Evolutionary conservation across 345 rosid genomes (phyloP).

Genomic region (Populus tremula): DNA sequence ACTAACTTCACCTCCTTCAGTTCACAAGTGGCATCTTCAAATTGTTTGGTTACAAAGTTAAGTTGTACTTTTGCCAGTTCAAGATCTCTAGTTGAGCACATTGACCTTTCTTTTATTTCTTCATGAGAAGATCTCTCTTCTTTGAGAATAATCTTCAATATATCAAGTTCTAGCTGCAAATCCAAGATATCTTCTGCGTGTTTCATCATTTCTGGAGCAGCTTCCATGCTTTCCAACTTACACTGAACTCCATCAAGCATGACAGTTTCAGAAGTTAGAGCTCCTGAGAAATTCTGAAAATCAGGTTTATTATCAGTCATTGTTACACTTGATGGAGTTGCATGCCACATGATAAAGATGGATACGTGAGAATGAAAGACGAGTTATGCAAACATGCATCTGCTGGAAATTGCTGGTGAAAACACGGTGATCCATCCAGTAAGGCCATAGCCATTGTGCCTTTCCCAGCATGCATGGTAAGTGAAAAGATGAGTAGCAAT

Average conservation of each 20-base stretch:
- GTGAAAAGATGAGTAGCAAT: neutral
- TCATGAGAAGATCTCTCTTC: constrained; percentile 64
- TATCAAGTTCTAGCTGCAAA: constrained; percentile 85
- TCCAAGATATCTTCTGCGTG: constrained; percentile 61
- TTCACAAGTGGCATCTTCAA: constrained; percentile 45
- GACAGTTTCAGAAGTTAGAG: constrained; percentile 2
- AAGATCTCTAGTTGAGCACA: constrained; percentile 51
- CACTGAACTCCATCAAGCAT: constrained; percentile 16
- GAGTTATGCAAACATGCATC: neutral
- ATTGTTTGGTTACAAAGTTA: constrained; percentile 39
- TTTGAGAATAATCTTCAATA: constrained; percentile 65
- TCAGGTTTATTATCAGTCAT: constrained; percentile 1
- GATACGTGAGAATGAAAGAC: neutral
- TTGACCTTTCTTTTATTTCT: constrained; percentile 46
- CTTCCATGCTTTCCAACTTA: constrained; percentile 25
- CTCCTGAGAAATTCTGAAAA: constrained; percentile 39
- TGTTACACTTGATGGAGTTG: neutral
- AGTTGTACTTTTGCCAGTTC: constrained; percentile 43
- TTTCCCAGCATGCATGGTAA: neutral
- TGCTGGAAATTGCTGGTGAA: neutral
- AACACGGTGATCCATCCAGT: neutral
- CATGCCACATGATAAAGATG: neutral
- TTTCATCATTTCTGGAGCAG: constrained; percentile 32
- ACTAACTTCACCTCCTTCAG: constrained; percentile 62
- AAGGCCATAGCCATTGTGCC: neutral